phyloP scores from a whole-genome alignment of 2,329 filamentous ascomycete species.

The Fusarium odoratissimum region DNA sequence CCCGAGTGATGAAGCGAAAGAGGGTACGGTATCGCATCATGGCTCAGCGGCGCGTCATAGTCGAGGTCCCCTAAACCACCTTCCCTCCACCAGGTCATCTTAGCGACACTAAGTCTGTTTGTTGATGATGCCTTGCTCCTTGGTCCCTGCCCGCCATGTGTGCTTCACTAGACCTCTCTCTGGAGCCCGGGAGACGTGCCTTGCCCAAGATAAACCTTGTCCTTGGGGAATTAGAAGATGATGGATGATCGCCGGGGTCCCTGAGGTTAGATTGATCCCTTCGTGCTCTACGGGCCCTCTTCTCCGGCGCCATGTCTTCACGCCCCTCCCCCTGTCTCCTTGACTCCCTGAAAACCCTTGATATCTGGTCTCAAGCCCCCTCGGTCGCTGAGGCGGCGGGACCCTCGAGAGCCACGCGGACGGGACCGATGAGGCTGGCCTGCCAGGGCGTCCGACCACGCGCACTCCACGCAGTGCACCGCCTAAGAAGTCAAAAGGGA shows the following conservation, averaged over 20 bases:
- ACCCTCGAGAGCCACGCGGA: slow-evolving; percentile 38
- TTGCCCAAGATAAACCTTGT: not conserved
- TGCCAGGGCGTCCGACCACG: slow-evolving; percentile 31
- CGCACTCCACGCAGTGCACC: slow-evolving; percentile 12
- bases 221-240: not conserved
- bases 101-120: not conserved
- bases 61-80: slow-evolving; percentile 22
- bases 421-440: slow-evolving; percentile 41
- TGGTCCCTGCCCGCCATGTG: slow-evolving; percentile 30
- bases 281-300: slow-evolving; percentile 26
- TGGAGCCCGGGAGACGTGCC: not conserved
- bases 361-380: slow-evolving; percentile 23
- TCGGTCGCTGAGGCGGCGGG: slow-evolving; percentile 23
- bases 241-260: slow-evolving; percentile 29
- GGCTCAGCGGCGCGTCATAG: slow-evolving; percentile 23
- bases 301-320: slow-evolving; percentile 23
- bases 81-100: slow-evolving; percentile 10
- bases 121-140: not conserved
- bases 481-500: slow-evolving; percentile 27
- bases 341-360: slow-evolving; percentile 19
- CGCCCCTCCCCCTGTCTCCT: slow-evolving; percentile 10
- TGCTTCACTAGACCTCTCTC: slow-evolving; percentile 1
- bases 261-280: slow-evolving; percentile 6
- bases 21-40: slow-evolving; percentile 22
- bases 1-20: slow-evolving; percentile 25